A percentile compares a stretch with the other conserved stretches of the same genome.
phyloP scores from a whole-genome alignment of 371 early-diverging fungal genomes.

The Lichtheimia corymbifera region DNA sequence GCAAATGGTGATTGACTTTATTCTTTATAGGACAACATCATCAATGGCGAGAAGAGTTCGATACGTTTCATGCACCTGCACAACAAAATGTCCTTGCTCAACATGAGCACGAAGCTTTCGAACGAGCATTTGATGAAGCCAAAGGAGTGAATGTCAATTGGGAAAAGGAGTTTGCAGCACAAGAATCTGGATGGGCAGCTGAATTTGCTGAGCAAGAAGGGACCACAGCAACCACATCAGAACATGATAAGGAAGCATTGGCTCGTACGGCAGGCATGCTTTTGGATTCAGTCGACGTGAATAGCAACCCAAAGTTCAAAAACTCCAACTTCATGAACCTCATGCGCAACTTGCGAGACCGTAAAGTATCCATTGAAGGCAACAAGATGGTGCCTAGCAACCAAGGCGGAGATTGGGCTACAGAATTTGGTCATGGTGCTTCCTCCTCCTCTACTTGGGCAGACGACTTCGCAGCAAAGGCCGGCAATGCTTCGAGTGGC shows the following conservation, averaged over 20 bases:
- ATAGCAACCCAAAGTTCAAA: conserved; percentile 89
- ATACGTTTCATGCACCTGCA: conserved; percentile 24
- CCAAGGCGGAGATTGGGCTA: conserved; percentile 31
- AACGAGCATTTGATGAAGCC: conserved; percentile 76
- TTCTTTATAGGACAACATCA: conserved; percentile 14
- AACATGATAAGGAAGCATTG: conserved; percentile 60
- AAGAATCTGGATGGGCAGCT: conserved; percentile 49
- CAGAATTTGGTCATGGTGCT: conserved; percentile 41
- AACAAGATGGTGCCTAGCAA: conserved; percentile 70
- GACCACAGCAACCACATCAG: conserved; percentile 4
- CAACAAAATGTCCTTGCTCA: conserved; percentile 34
- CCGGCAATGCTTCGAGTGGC: conserved; percentile 41
- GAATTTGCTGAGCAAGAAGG: conserved; percentile 50
- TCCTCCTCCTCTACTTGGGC: conserved; percentile 48
- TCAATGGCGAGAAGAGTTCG: conserved; percentile 52
- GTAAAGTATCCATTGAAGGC: conserved; percentile 82
- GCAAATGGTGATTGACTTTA: background rate
- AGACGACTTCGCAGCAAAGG: conserved; percentile 42
- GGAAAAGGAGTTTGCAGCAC: conserved; percentile 56
- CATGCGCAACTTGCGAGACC: conserved; percentile 89
- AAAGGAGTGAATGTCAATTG: conserved; percentile 41
- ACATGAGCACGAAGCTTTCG: conserved; percentile 64
- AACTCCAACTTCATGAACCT: conserved; percentile 87
- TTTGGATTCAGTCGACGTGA: conserved; percentile 72
- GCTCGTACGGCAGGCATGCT: conserved; percentile 85